phyloP scores from a whole-genome alignment of 1,139 yeast species.

The Pneumocystis wakefieldiae region DNA sequence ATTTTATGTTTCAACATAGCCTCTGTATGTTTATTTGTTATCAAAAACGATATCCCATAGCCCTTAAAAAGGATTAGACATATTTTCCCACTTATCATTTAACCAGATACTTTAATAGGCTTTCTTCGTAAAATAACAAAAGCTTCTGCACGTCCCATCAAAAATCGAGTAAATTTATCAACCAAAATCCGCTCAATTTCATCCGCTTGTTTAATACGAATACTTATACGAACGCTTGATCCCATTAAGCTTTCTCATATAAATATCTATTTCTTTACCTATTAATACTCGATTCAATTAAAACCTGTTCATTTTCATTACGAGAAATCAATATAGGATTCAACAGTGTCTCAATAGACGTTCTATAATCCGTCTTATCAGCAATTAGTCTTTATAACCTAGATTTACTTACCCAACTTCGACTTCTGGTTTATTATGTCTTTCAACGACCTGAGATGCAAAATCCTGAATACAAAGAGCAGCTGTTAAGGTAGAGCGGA shows the following conservation, averaged over 20 bases:
- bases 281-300: constrained; percentile 88
- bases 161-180: constrained; percentile 81
- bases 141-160: constrained; percentile 90
- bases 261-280: constrained; percentile 17
- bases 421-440: constrained; percentile 94
- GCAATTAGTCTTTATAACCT: no score
- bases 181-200: constrained; percentile 91
- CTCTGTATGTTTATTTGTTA: constrained; percentile 90
- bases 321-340: constrained; percentile 85
- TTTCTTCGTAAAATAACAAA: constrained; percentile 82
- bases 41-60: constrained; percentile 81
- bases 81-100: background rate
- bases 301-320: constrained; percentile 81
- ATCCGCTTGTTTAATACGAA: constrained; percentile 91
- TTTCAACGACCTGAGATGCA: constrained; percentile 86
- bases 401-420: constrained; percentile 38
- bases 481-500: constrained; percentile 82
- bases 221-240: constrained; percentile 46
- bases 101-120: constrained; percentile 41
- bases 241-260: background rate
- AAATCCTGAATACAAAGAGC: constrained; percentile 91
- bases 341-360: constrained; percentile 64
- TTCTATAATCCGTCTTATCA: constrained; percentile 27
- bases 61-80: constrained; percentile 28
- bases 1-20: constrained; percentile 89